Base-by-base conservation (phyloP, 805 yeast species). In the Ogataea paraovalis region DNA sequence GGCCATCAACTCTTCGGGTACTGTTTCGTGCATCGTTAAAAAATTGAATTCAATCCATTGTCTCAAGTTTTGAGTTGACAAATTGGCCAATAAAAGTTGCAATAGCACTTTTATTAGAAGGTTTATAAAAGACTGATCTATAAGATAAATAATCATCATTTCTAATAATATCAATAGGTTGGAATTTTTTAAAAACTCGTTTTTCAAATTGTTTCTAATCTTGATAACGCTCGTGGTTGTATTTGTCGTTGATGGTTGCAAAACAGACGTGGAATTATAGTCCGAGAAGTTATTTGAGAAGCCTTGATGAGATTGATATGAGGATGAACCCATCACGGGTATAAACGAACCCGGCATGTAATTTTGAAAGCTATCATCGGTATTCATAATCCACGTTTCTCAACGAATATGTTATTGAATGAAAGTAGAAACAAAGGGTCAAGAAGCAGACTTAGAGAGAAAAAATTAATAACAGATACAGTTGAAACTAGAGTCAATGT, bases 61-160 rank as follows among this genome's bases (percentile, higher is more conserved):
- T 32, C 49, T 49, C 5, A 50, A 39, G 16, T 38, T 48, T 20
- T 46, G 52, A 12, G 23, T 33, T n/a, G 54, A 52, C 25, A 55
- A 47, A 36, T 57, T 52, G 22, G 56, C 20, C 10, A 58, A 48
- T 42, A 54, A 48, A 9, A 53, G 39, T 27, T 61, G 64, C 14
- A 57, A 51, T 33, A 50, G 37, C 3, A 41, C 52, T 38, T 62
- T 47, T 10, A 58, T 27, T 7, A 49, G 16, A 36, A 64, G 46
- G 45, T 54, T 52, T 41, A 62, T 39, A 36, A 61, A 57, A 1
- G 65, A 61, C 10, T 45, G 52, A 44, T 64, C 68, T 6, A 46
- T 45, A 32, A 56, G 50, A 45, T 60, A 62, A 10, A 56, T 47
- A 21, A 54, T 48, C 7, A 60, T 22, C 13, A 61, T 45, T 39